Base-by-base conservation (phyloP, 2,329 filamentous ascomycete species). In the Massarina eburnea region DNA sequence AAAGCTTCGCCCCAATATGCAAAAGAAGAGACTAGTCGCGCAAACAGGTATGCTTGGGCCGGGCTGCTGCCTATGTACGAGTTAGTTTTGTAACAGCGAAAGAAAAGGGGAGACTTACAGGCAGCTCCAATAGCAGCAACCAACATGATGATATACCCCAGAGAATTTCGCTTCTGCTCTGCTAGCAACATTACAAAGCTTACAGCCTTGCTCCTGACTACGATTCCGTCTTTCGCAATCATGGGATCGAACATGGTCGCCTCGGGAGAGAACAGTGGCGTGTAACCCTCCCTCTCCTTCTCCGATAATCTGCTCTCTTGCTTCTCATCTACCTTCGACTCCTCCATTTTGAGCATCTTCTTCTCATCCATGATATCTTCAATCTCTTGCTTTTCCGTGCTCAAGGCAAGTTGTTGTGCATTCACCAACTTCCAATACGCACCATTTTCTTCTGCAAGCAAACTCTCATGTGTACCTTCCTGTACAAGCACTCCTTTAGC, bases 401-500 rank as follows among this genome's bases (percentile, higher is more conserved):
- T 32, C 21, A 37, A 15, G 1, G 29, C 17, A 12, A 58, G 46
- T 14, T 39, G 36, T 32, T 61, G 57, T 14, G 57, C 75, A 2
- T 74, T 71, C 3, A 89, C 85, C 8, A 90, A 77, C 2, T 76
- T 78, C 29, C 78, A 78, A 57, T 90, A 90, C 14, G 84, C 74
- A 0, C 85, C 80, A 4, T 70, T 74, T 2, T 80, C 72, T 26
- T 76, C 68, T 2, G 73, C 64, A 1, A 92, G 74, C 1, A 94
- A 77, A 27, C 80, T 78, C 8, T 88, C 80, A 55, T 94, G 89
- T 0, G 80, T 88, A 0, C 89, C 89, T 50, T 83, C 73, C 64
- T 94, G 88, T 9, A 84, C 76, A 0, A 89, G 80, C 35, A 75
- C 68, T 2, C 89, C 89, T 53, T 83, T 80, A 39, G 84, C 78